Evolutionary conservation across 257 asterid species (phyloP), one percentile per base, ranked within the genome.

Genomic region (Thymus quinquecostatus): DNA sequence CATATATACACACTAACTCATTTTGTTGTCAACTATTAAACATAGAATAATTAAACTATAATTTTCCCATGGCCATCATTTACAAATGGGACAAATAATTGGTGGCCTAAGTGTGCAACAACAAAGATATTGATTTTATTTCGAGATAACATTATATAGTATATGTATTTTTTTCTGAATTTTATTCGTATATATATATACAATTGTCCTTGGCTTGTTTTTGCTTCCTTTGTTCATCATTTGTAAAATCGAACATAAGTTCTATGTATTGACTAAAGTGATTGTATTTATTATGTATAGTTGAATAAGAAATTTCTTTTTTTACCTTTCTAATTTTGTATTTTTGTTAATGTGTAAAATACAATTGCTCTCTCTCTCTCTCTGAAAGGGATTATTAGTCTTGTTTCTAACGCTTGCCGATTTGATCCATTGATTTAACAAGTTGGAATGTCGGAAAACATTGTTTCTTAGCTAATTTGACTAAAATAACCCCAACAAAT

Each of bases 11-110:
- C 14, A 21, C 64, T 45, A 4, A 44, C 61, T 30, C 60, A 11
- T 43, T 47, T 44, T 45, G 21, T 49, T 45, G 53, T 29, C 10
- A 7, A 28, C 6, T 34, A 27, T 13, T 9, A 36, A 32, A 38
- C 54, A 61, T 71, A 36, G 45, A 43, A 49, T 60, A 21, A 21
- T 21, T 21, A 47, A 44, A 28, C 53, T 8, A 6, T 45, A 63
- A 21, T 0, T 21, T 21, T 29, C 43, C 27, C 12, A 43, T 21
- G 54, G 66, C 13, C 58, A 41, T 43, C 51, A 11, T 59, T 32
- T 9, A 10, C 56, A 14, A 59, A 53, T 11, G 36, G 48, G 32
- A 33, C 45, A 59, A 74, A 60, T 69, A 70, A 60, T 47, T 34
- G 73, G 68, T 21, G 55, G 21, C 65, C 64, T 33, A 5, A 28